Base-by-base conservation (phyloP, 2,329 filamentous ascomycete species). In the Sporothrix mexicana region DNA sequence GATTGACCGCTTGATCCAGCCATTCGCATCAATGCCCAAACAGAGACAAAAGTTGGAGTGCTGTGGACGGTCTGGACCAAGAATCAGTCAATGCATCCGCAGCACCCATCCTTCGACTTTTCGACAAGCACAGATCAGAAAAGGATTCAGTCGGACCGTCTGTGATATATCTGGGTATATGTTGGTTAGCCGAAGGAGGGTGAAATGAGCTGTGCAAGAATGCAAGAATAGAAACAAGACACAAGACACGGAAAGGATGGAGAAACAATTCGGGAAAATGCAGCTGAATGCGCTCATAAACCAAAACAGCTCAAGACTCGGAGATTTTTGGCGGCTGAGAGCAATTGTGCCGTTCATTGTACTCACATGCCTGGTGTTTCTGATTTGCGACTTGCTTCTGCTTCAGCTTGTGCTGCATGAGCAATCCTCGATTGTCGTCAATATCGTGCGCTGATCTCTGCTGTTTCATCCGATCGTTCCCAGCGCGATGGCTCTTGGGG, bases 391-490 rank as follows among this genome's bases (percentile, higher is more conserved):
- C 47, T 17, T 49, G 9, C 17, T 49, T 49, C 47, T 17, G 47
- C 30, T 36, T 7, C 30, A 7, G 30, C 3, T 36, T 36, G 30
- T 36, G 30, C 23, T 8, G 55, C 55, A 36, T 36, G n/a, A 59
- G 25, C 25, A 7, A 6, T 55, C 15, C 10, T 30, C 23, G 23
- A 30, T 25, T 49, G 47, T 49, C 47, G 20, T 30, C 8, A 23
- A 53, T 8, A 3, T 20, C 17, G 30, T 4, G 57, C 15, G 57
- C 41, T 62, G 59, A 62, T 62, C 36, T 51, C 25, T 62, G 10
- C 41, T 62, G 59, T 62, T 45, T 62, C 59, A 66, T 49, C 62
- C 23, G 43, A 66, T 64, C 17, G 17, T n/a, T 49, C 62, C 62
- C 62, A 67, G n/a, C 43, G 15, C 43, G n/a, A 67, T n/a, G 51